A percentile compares a stretch with the other conserved stretches of the same genome.
phyloP scores from a whole-genome alignment of 1,139 yeast genomes.

The Yamadazyma dushanensis region DNA sequence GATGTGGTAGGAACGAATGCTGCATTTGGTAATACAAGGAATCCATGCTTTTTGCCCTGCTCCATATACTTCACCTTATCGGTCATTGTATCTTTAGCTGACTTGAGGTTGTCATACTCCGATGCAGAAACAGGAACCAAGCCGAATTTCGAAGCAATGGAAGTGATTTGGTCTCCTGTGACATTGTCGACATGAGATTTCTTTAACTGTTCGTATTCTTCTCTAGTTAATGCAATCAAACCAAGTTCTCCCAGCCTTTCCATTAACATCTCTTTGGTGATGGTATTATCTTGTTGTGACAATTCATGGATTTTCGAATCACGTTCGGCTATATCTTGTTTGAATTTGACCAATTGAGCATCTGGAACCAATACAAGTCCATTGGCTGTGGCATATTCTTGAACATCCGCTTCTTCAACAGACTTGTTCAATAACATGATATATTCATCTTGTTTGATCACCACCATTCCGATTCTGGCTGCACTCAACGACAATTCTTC shows the following conservation, averaged over 20 bases:
- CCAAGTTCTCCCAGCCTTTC: slow-evolving; percentile 45
- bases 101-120: slow-evolving; percentile 25
- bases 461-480: slow-evolving; percentile 37
- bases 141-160: slow-evolving; percentile 24
- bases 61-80: slow-evolving; percentile 23
- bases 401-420: slow-evolving; percentile 17
- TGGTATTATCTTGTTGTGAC: slow-evolving; percentile 18
- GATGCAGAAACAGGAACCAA: slow-evolving; percentile 43
- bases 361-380: slow-evolving; percentile 23
- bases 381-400: slow-evolving; percentile 17
- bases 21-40: slow-evolving; percentile 54
- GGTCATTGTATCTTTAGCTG: slow-evolving; percentile 19
- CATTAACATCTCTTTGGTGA: slow-evolving; percentile 25
- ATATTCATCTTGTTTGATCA: slow-evolving; percentile 26
- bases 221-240: slow-evolving; percentile 27
- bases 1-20: slow-evolving; percentile 62
- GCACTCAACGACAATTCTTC: slow-evolving; percentile 32
- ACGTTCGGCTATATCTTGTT: slow-evolving; percentile 34
- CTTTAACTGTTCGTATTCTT: slow-evolving; percentile 32
- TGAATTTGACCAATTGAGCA: slow-evolving; percentile 27
- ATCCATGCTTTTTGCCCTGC: slow-evolving; percentile 45
- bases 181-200: slow-evolving; percentile 15
- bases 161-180: slow-evolving; percentile 17
- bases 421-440: slow-evolving; percentile 15
- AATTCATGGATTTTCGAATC: slow-evolving; percentile 32